phyloP scores from a whole-genome alignment of 768 basidiomycete genomes.

The Suillus discolor region DNA sequence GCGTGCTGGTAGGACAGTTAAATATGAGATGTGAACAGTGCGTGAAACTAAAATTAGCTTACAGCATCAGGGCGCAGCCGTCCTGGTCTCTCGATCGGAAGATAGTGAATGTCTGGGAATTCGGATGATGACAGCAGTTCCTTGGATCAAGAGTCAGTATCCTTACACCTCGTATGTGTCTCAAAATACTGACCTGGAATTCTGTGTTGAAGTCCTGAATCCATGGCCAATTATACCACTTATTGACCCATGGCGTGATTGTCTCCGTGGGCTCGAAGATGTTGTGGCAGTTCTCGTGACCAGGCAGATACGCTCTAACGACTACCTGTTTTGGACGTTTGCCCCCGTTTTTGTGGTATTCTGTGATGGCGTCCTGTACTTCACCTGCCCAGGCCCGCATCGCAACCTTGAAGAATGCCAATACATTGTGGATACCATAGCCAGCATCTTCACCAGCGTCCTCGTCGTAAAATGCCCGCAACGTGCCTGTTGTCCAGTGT shows the following conservation, averaged over 20 bases:
- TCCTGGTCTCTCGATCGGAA: slow-evolving; percentile 63
- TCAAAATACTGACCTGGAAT: slow-evolving; percentile 50
- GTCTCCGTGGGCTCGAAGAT: slow-evolving; percentile 46
- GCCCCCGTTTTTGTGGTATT: slow-evolving; percentile 32
- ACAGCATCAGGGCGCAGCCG: slow-evolving; percentile 68
- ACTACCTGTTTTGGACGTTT: slow-evolving; percentile 46
- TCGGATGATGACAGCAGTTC: slow-evolving; percentile 40
- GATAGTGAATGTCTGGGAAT: slow-evolving; percentile 59
- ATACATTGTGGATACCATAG: slow-evolving; percentile 54
- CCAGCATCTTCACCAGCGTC: slow-evolving; percentile 35
- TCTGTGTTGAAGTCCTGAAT: slow-evolving; percentile 59
- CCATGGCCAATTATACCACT: slow-evolving; percentile 68
- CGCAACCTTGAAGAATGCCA: slow-evolving; percentile 59
- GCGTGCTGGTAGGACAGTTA: slow-evolving; percentile 37
- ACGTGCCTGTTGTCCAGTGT: slow-evolving; percentile 66
- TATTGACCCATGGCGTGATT: slow-evolving; percentile 45
- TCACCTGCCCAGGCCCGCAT: slow-evolving; percentile 56
- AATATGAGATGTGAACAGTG: slow-evolving; percentile 8
- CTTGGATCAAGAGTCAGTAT: slow-evolving; percentile 29
- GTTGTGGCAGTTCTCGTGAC: slow-evolving; percentile 67
- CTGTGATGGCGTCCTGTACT: slow-evolving; percentile 48
- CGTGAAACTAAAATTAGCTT: slow-evolving; percentile 24
- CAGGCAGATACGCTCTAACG: slow-evolving; percentile 62
- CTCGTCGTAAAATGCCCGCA: slow-evolving; percentile 44
- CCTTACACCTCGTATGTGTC: slow-evolving; percentile 1